Percentiles rank a stretch among this genome's conserved stretches.
phyloP scores from a whole-genome alignment of 192 early-diverging fungal genomes.

The Backusella luteola region DNA sequence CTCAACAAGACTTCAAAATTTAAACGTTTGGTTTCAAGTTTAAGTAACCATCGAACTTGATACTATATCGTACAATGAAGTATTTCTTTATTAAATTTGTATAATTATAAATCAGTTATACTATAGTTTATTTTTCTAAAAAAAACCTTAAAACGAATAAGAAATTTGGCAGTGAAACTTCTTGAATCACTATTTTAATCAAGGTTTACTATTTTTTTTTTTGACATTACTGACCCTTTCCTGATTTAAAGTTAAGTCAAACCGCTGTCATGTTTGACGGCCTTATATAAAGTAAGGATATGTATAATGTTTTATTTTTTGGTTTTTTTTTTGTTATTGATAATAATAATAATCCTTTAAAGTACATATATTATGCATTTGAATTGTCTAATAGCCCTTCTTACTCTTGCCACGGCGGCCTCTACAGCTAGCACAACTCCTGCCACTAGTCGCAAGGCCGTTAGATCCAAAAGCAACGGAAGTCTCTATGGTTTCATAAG shows the following conservation, averaged over 20 bases:
- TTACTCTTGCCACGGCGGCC: neutral
- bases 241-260: neutral
- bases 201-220: neutral
- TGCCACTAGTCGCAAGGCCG: neutral
- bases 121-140: no score
- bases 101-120: no score
- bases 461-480: neutral
- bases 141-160: no score
- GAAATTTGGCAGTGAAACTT: no score
- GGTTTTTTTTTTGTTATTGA: neutral
- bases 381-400: neutral
- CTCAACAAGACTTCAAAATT: no score
- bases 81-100: no score
- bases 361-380: neutral
- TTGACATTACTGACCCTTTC: neutral
- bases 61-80: no score
- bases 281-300: neutral
- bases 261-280: neutral
- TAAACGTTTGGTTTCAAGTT: no score
- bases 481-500: neutral
- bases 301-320: neutral
- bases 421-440: neutral
- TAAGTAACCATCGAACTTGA: no score
- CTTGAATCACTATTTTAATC: no score
- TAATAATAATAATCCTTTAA: neutral